A percentile compares a stretch with the other conserved stretches of the same genome.
These are phyloP conservation scores for Candida sithepensis DNA, from an alignment of 805 yeast genomes.

Conservation along the genomic window DNA sequence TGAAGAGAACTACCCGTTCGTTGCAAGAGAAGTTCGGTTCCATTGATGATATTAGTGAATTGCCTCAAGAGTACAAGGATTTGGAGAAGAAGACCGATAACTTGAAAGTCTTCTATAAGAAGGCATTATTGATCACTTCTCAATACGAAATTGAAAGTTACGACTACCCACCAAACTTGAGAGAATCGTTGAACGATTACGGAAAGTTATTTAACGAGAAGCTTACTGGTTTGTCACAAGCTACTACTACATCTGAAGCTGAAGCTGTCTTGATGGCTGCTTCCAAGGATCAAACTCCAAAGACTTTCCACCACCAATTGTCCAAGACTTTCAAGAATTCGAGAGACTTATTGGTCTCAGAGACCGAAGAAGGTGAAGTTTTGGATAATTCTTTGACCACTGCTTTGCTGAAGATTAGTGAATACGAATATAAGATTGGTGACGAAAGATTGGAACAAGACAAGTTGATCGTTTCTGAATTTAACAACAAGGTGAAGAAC, in stretches of 20 bases:
- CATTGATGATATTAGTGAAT: conserved; percentile 64
- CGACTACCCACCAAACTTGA: conserved; percentile 78
- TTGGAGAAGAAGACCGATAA: conserved; percentile 67
- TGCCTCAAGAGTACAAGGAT: conserved; percentile 68
- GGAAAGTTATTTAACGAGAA: conserved; percentile 54
- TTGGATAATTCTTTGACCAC: conserved; percentile 45
- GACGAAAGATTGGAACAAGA: conserved; percentile 70
- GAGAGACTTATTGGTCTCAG: conserved; percentile 36
- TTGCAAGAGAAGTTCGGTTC: conserved; percentile 62
- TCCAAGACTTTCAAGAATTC: conserved; percentile 52
- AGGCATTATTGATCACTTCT: conserved; percentile 45
- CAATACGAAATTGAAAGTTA: conserved; percentile 74
- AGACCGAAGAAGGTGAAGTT: conserved; percentile 26
- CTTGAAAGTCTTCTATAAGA: conserved; percentile 55
- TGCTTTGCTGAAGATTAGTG: conserved; percentile 52
- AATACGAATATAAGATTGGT: conserved; percentile 60
- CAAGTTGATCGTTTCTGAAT: conserved; percentile 51
- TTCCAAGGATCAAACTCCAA: conserved; percentile 44
- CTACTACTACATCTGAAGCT: conserved; percentile 64
- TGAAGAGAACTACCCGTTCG: conserved; percentile 56
- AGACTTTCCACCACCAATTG: conserved; percentile 71
- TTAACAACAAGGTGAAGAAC: conserved; percentile 53
- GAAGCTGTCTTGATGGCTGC: conserved; percentile 47
- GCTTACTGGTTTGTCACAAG: conserved; percentile 56
- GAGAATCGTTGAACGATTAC: conserved; percentile 62